Percentiles rank a stretch among this genome's conserved stretches.
These are phyloP conservation scores for Paramecium octaurelia DNA, from an alignment of 73 alveolate genomes.

Conservation along the genomic window DNA sequence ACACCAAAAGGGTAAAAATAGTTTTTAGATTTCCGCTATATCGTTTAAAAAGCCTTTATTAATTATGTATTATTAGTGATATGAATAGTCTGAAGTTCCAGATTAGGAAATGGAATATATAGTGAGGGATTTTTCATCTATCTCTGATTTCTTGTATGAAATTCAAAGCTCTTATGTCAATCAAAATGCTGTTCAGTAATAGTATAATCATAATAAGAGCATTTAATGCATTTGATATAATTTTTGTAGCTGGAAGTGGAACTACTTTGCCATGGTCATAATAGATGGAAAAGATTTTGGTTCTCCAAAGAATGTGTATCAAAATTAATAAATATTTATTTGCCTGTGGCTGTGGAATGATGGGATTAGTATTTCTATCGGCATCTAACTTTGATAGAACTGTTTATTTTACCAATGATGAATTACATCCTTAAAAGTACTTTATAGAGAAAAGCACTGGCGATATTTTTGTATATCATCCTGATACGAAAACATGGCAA, in stretches of 20 bases:
- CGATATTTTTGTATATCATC: conserved; percentile 10
- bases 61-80: background rate
- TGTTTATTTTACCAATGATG: conserved; percentile 40
- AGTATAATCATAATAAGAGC: background rate
- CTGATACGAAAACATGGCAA: conserved; percentile 9
- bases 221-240: conserved; percentile 32
- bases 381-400: conserved; percentile 48
- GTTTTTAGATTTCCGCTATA: background rate
- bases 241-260: conserved; percentile 16
- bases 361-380: conserved; percentile 25
- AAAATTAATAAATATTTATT: conserved; percentile 32
- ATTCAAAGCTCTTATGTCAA: conserved; percentile 45
- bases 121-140: background rate
- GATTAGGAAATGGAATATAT: conserved; percentile 10
- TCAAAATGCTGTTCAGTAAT: conserved; percentile 25
- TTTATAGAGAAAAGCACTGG: conserved; percentile 50
- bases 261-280: conserved; percentile 23
- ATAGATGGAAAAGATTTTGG: conserved; percentile 23
- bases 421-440: background rate
- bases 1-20: conserved; percentile 17
- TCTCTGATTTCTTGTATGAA: conserved; percentile 19
- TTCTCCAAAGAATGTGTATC: conserved; percentile 25
- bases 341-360: conserved; percentile 41
- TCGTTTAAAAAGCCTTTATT: background rate
- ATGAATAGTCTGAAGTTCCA: conserved; percentile 13